Percentiles rank a stretch among this genome's conserved stretches.
Evolutionary conservation across 176 grass and related monocot genomes (phyloP).

Genomic region (Miscanthus lutarioriparius): DNA sequence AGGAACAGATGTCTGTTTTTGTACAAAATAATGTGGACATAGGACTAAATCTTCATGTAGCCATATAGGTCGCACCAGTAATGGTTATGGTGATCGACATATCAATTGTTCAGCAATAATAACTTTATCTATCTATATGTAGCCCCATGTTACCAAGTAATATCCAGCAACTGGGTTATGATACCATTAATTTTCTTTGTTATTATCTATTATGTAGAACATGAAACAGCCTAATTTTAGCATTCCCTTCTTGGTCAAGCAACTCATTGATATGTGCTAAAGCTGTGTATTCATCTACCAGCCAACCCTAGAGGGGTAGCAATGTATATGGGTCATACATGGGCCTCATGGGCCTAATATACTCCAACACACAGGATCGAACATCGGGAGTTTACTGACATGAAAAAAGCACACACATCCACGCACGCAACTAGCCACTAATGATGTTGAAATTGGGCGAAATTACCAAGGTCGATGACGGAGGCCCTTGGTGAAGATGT

Average conservation of each 20-base stretch:
- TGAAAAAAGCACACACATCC: no score
- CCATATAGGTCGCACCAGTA: not conserved
- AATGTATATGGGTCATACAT: no score
- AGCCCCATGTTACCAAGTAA: not conserved
- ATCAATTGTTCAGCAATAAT: not conserved
- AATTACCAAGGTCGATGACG: no score
- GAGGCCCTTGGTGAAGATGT: no score
- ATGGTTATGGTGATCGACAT: not conserved
- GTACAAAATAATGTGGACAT: not conserved
- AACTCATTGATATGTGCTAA: no score
- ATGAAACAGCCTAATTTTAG: not conserved
- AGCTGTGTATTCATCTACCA: no score
- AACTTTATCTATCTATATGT: not conserved
- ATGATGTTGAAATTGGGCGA: no score
- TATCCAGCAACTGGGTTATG: not conserved
- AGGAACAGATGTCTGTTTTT: constrained; percentile 10
- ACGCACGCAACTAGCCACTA: no score
- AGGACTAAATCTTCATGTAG: constrained; percentile 26
- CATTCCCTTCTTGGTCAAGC: not conserved
- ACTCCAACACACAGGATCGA: no score
- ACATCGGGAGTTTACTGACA: no score
- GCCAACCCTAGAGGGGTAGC: no score
- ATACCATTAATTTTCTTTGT: not conserved
- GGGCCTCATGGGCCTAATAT: no score
- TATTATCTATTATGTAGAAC: not conserved